Conservation (phyloP, 306 rosid genomes). For the Begonia fuchsioides region DNA sequence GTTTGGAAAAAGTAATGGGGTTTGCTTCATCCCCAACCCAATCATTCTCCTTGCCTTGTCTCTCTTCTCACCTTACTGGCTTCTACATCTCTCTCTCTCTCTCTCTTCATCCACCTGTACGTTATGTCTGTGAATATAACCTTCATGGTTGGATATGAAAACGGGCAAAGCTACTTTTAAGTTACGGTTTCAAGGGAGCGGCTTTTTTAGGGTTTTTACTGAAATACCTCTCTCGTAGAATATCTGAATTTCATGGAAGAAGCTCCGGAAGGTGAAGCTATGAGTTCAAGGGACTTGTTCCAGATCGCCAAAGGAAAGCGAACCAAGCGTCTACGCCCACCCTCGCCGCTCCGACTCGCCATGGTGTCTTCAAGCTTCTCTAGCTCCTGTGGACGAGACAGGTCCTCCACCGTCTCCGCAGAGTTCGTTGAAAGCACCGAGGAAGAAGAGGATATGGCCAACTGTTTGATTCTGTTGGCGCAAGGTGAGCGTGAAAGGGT, state of each 20-base stretch:
- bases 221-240: background rate
- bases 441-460: background rate
- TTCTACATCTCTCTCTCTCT: background rate
- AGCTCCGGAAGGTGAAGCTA: background rate
- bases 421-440: background rate
- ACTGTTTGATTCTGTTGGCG: background rate
- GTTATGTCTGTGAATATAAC: background rate
- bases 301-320: background rate
- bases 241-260: background rate
- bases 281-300: background rate
- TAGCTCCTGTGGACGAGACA: background rate
- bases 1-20: background rate
- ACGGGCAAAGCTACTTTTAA: background rate
- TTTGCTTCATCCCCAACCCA: too few species aligned
- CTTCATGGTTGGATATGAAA: background rate
- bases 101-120: background rate
- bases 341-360: background rate
- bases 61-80: too few species aligned
- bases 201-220: too few species aligned
- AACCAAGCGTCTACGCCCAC: constrained; percentile 1
- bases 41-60: too few species aligned
- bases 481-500: background rate
- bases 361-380: background rate
- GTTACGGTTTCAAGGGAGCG: background rate
- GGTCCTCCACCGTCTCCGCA: background rate